These are phyloP conservation scores for Phytopythium kandeliae DNA, from an alignment of 352 stramenopile genomes.

Conservation along the genomic window DNA sequence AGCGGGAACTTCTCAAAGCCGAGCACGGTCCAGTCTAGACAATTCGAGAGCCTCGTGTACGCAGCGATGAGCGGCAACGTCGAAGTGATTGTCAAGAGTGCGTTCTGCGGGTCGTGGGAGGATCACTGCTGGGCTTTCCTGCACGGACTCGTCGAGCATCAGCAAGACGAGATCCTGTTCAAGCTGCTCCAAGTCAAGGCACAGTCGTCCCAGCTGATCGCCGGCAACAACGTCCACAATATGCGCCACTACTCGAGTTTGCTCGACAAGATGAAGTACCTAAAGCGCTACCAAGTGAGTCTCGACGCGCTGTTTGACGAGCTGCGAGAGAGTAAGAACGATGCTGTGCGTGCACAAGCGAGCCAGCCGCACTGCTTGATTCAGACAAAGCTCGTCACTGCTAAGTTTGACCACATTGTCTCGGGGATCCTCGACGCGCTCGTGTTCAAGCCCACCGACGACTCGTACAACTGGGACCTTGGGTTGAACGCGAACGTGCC, in stretches of 20 bases:
- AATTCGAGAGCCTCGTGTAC: conserved; percentile 82
- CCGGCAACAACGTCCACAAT: conserved; percentile 61
- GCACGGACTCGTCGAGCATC: conserved; percentile 55
- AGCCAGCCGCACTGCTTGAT: conserved; percentile 68
- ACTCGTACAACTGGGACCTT: conserved; percentile 69
- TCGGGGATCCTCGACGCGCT: conserved; percentile 52
- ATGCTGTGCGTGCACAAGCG: conserved; percentile 63
- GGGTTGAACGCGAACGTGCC: conserved; percentile 32
- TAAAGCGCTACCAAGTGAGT: conserved; percentile 67
- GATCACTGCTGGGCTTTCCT: conserved; percentile 84
- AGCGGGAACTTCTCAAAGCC: conserved; percentile 48
- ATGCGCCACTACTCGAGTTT: conserved; percentile 45
- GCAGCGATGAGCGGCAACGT: conserved; percentile 72
- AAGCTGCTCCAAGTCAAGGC: conserved; percentile 72
- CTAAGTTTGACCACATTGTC: conserved; percentile 75
- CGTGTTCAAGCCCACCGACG: conserved; percentile 33
- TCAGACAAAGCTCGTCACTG: conserved; percentile 74
- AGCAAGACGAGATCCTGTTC: conserved; percentile 66
- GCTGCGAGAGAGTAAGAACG: conserved; percentile 49
- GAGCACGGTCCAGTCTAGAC: conserved; percentile 49
- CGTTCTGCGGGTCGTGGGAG: conserved; percentile 77
- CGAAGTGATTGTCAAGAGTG: conserved; percentile 50
- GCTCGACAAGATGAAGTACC: conserved; percentile 67
- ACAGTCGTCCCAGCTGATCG: conserved; percentile 65
- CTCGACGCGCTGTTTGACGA: conserved; percentile 77